Conservation (phyloP, 2,329 filamentous ascomycete genomes). For the Pseudogymnoascus sp. region DNA sequence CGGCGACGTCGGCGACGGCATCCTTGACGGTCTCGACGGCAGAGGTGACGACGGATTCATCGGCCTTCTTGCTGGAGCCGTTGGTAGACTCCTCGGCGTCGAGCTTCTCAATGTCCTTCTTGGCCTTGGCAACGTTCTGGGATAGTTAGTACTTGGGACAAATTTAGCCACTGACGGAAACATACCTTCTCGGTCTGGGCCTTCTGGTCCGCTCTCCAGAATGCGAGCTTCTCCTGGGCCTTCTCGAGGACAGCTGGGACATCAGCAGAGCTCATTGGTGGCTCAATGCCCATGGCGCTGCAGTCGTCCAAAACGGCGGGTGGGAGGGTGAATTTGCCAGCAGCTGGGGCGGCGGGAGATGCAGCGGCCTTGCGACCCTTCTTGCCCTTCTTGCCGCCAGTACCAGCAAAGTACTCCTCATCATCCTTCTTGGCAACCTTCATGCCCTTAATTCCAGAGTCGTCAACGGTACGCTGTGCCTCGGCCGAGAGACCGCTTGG, state of each 20-base stretch:
- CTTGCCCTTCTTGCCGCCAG: conserved; percentile 76
- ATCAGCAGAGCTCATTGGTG: conserved; percentile 79
- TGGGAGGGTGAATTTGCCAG: conserved; percentile 71
- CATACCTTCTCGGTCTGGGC: conserved; percentile 79
- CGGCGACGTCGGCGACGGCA: conserved; percentile 49
- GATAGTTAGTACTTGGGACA: conserved; percentile 28
- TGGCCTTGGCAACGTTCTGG: conserved; percentile 93
- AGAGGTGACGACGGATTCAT: conserved; percentile 15
- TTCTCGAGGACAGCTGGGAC: conserved; percentile 76
- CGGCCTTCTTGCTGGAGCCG: conserved; percentile 26
- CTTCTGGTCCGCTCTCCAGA: conserved; percentile 88
- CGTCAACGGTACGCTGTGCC: conserved; percentile 76
- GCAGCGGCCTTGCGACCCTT: conserved; percentile 68
- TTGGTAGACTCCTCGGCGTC: conserved; percentile 58
- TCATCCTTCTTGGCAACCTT: conserved; percentile 81
- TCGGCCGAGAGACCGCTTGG: conserved; percentile 71
- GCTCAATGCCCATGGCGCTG: conserved; percentile 73
- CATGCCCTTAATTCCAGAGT: conserved; percentile 75
- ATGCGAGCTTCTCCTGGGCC: conserved; percentile 81
- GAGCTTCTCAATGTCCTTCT: conserved; percentile 88
- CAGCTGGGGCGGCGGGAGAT: conserved; percentile 40
- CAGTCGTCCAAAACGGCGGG: conserved; percentile 90
- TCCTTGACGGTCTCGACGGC: conserved; percentile 37
- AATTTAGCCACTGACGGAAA: neutral
- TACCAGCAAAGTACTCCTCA: conserved; percentile 72